phyloP scores from a whole-genome alignment of 2,329 filamentous ascomycete genomes.

The Hypoxylon sp. region DNA sequence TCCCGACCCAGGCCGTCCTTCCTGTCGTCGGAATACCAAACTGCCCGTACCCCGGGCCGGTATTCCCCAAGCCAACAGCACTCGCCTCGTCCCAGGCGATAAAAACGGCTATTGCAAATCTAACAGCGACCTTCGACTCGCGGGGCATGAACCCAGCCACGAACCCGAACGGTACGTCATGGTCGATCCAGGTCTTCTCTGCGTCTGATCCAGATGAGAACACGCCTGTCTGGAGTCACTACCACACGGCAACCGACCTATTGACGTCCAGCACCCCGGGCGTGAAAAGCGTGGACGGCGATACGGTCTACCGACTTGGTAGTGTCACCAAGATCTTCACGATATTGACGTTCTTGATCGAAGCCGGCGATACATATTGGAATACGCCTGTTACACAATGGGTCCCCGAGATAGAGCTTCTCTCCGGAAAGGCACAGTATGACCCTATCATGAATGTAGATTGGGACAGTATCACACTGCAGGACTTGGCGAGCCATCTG shows the following conservation, averaged over 20 bases:
- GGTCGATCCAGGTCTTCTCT: constrained; percentile 56
- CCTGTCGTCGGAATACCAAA: constrained; percentile 49
- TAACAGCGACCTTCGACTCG: constrained; percentile 52
- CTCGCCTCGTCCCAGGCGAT: constrained; percentile 52
- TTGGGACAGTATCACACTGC: constrained; percentile 51
- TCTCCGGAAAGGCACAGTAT: constrained; percentile 45
- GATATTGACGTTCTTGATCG: constrained; percentile 51
- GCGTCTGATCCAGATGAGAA: constrained; percentile 45
- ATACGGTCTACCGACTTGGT: constrained; percentile 53
- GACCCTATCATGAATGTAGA: constrained; percentile 48
- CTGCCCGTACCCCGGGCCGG: constrained; percentile 56
- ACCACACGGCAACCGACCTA: constrained; percentile 51
- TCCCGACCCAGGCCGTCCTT: constrained; percentile 25
- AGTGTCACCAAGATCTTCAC: constrained; percentile 55
- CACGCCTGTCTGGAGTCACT: constrained; percentile 49
- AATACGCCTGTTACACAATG: constrained; percentile 52
- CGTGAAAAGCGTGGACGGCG: constrained; percentile 47
- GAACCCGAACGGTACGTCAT: constrained; percentile 55
- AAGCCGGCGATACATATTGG: constrained; percentile 51
- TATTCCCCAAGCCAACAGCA: constrained; percentile 54
- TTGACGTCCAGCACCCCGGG: constrained; percentile 38
- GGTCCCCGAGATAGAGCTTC: constrained; percentile 49
- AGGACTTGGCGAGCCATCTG: constrained; percentile 53
- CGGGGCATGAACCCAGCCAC: constrained; percentile 49
- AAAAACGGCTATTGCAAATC: constrained; percentile 51